A percentile compares a stretch with the other conserved stretches of the same genome.
These are phyloP conservation scores for Oemleria cerasiformis DNA, from an alignment of 306 rosid species.

Conservation along the genomic window DNA sequence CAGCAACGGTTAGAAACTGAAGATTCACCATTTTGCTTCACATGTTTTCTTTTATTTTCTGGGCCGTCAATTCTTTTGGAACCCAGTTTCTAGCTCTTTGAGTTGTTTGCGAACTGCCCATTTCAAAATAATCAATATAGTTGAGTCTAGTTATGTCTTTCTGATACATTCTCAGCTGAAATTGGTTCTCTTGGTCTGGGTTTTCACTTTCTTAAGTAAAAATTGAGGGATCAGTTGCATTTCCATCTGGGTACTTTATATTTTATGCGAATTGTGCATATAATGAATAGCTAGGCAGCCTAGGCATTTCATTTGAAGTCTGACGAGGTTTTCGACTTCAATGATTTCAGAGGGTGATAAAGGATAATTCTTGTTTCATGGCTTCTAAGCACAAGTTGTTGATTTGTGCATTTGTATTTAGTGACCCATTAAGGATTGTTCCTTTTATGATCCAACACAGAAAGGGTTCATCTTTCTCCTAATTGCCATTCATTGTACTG, in stretches of 20 bases:
- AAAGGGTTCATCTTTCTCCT: background rate
- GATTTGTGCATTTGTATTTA: background rate
- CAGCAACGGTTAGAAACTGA: background rate
- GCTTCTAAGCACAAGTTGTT: background rate
- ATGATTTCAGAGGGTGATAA: too few species aligned
- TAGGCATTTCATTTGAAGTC: background rate
- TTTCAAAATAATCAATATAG: background rate
- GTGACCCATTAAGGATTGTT: background rate
- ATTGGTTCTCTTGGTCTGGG: background rate
- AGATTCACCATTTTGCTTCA: background rate
- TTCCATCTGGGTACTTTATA: conserved; percentile 3
- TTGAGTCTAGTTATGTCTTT: background rate
- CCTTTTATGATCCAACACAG: background rate
- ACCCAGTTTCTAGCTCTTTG: background rate
- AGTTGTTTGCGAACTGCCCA: background rate
- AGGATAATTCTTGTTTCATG: too few species aligned
- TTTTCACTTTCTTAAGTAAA: background rate
- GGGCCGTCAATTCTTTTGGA: background rate
- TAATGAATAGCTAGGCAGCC: background rate
- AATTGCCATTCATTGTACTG: background rate
- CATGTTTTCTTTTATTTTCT: background rate
- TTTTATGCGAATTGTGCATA: background rate
- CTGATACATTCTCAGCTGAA: background rate
- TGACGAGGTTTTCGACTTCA: background rate
- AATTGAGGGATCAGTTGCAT: background rate